Percentiles rank a stretch among this genome's conserved stretches.
phyloP scores from a whole-genome alignment of 106 monocot genomes.

The Apostasia ramifera region DNA sequence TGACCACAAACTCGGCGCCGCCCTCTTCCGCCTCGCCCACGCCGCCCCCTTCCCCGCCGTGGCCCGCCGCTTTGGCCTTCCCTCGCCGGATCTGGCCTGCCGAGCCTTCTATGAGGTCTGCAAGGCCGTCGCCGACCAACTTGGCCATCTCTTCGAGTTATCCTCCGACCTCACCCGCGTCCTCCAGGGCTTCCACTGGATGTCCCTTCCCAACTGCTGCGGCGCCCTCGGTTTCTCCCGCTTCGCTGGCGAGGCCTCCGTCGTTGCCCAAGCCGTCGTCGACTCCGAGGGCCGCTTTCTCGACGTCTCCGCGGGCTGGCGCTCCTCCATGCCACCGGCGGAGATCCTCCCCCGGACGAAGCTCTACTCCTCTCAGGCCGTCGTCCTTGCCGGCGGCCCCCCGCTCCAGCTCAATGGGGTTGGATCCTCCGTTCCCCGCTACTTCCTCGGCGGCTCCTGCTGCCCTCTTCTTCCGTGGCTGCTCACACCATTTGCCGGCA shows the following conservation, averaged over 20 bases:
- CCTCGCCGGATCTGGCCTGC: conserved; percentile 36
- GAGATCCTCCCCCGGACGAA: conserved; percentile 42
- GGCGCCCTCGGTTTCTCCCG: conserved; percentile 52
- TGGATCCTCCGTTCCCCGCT: conserved; percentile 19
- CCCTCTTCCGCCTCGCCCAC: conserved; percentile 73
- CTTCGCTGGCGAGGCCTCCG: conserved; percentile 21
- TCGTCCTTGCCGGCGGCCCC: conserved; percentile 10
- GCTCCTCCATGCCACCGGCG: conserved; percentile 35
- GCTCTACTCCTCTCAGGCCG: conserved; percentile 18
- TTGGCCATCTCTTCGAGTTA: conserved; percentile 52
- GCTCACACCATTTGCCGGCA: conserved; percentile 42
- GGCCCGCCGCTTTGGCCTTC: conserved; percentile 44
- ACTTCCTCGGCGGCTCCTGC: conserved; percentile 54
- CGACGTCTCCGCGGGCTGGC: conserved; percentile 82
- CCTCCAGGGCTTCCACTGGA: conserved; percentile 37
- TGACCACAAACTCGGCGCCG: conserved; percentile 64
- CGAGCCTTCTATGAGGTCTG: conserved; percentile 67
- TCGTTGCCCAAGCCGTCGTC: conserved; percentile 58
- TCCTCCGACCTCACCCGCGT: conserved; percentile 27
- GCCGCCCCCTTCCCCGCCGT: conserved; percentile 32
- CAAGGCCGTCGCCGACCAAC: conserved; percentile 33
- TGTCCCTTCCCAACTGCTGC: conserved; percentile 58
- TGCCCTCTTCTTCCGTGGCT: conserved; percentile 87
- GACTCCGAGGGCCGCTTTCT: conserved; percentile 78
- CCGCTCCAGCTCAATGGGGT: conserved; percentile 9